Conservation (phyloP, 2,329 filamentous ascomycete species). For the Cladophialophora immunda region DNA sequence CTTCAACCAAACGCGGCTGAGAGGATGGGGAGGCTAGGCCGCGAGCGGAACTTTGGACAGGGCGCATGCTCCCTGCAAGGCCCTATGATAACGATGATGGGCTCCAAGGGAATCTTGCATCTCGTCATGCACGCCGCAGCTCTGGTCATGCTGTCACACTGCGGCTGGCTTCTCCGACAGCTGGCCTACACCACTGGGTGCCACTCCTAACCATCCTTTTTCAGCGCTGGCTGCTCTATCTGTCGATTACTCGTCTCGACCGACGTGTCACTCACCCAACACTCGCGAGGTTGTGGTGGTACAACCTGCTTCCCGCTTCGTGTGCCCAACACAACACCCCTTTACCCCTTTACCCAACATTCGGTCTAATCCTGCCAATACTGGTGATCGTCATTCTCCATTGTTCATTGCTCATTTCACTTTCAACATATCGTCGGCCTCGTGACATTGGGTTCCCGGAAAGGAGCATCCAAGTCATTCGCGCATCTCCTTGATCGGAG, state of each 20-base stretch:
- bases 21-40: constrained; percentile 15
- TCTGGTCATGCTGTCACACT: constrained; percentile 22
- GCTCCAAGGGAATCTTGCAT: constrained; percentile 17
- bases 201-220: constrained; percentile 10
- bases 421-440: not conserved
- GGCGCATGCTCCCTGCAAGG: constrained; percentile 1
- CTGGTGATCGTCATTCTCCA: not conserved
- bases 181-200: not conserved
- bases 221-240: constrained; percentile 19
- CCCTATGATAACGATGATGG: constrained; percentile 18
- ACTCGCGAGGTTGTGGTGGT: not conserved
- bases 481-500: constrained; percentile 29
- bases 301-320: constrained; percentile 13
- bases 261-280: constrained; percentile 23
- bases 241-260: constrained; percentile 10
- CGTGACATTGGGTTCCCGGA: constrained; percentile 17
- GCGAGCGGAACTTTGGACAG: constrained; percentile 11
- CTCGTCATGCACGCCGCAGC: constrained; percentile 26
- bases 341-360: constrained; percentile 4
- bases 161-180: constrained; percentile 14
- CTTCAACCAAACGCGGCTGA: constrained; percentile 6
- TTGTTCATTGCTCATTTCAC: not conserved
- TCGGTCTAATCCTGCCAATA: not conserved
- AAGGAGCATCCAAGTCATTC: constrained; percentile 13
- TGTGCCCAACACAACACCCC: constrained; percentile 7